A percentile compares a stretch with the other conserved stretches of the same genome.
Conservation (phyloP, 805 yeast species). For the Candida boleticola region DNA sequence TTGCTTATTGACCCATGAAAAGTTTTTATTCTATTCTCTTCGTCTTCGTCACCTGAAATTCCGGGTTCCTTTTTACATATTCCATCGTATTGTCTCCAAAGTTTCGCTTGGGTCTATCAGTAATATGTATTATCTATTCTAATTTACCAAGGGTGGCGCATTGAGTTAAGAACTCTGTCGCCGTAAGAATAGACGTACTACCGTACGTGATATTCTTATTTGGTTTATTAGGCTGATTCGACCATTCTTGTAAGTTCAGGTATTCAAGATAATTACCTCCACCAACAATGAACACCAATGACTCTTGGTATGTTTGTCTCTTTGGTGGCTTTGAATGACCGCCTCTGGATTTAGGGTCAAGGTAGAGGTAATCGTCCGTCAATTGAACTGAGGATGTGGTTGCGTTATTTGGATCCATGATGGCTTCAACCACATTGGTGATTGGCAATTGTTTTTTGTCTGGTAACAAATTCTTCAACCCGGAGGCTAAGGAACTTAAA, state of each 20-base stretch:
- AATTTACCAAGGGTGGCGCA: conserved; percentile 50
- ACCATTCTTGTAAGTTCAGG: conserved; percentile 92
- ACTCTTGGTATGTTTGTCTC: conserved; percentile 75
- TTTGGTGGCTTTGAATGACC: conserved; percentile 87
- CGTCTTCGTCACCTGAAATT: too few relatives aligned
- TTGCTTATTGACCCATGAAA: too few relatives aligned
- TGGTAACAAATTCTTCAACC: conserved; percentile 83
- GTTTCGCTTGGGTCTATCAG: neutral
- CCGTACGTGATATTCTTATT: conserved; percentile 76
- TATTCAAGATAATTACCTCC: conserved; percentile 96
- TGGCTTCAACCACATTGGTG: conserved; percentile 86
- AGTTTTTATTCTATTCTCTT: too few relatives aligned
- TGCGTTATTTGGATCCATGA: conserved; percentile 77
- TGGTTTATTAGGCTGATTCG: conserved; percentile 33
- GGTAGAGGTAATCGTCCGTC: conserved; percentile 86
- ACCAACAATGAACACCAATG: conserved; percentile 90
- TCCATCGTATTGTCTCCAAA: neutral
- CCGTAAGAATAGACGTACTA: conserved; percentile 72
- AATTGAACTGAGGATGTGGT: conserved; percentile 61
- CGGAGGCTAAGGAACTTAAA: conserved; percentile 82
- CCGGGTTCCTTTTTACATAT: too few relatives aligned
- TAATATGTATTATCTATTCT: neutral
- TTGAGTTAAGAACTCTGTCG: conserved; percentile 67
- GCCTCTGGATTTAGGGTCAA: conserved; percentile 90
- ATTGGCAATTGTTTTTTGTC: conserved; percentile 86